phyloP scores from a whole-genome alignment of 352 stramenopile species.

The Phytophthora pisi region DNA sequence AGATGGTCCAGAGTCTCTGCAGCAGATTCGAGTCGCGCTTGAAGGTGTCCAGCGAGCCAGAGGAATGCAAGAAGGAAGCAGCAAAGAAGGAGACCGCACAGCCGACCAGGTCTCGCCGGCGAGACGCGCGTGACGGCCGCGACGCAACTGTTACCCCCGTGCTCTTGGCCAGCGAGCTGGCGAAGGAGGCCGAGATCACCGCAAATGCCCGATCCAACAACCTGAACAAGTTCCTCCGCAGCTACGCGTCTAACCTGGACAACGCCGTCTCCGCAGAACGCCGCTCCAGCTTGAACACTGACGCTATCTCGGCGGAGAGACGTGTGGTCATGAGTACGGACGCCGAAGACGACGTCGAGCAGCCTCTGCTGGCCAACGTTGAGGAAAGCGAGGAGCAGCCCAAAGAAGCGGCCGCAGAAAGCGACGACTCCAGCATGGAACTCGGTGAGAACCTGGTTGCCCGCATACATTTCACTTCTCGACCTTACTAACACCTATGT shows the following conservation, averaged over 20 bases:
- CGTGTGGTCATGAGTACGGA: constrained; percentile 21
- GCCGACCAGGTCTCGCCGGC: constrained; percentile 14
- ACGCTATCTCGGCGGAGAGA: constrained; percentile 14
- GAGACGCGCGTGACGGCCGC: constrained; percentile 20
- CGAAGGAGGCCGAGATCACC: constrained; percentile 25
- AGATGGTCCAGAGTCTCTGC: constrained; percentile 59
- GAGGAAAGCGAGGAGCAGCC: constrained; percentile 8
- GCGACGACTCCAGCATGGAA: constrained; percentile 13
- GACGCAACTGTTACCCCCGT: constrained; percentile 19
- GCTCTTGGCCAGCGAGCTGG: constrained; percentile 5
- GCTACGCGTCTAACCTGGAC: constrained; percentile 73
- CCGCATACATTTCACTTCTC: background rate
- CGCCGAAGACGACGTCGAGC: constrained; percentile 20
- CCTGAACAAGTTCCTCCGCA: constrained; percentile 67
- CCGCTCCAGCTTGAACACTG: constrained; percentile 7
- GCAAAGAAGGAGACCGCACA: constrained; percentile 16
- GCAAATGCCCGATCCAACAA: constrained; percentile 53
- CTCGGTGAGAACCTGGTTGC: constrained; percentile 14
- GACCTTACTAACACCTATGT: background rate
- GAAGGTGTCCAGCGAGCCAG: constrained; percentile 16
- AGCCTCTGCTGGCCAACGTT: constrained; percentile 17
- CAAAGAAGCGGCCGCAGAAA: constrained; percentile 8
- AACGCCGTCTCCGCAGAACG: constrained; percentile 26
- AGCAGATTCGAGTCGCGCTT: constrained; percentile 53
- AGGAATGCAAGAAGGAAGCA: constrained; percentile 18